These are phyloP conservation scores for Alternaria consortialis DNA, from an alignment of 2,329 filamentous ascomycete species.

Conservation along the genomic window DNA sequence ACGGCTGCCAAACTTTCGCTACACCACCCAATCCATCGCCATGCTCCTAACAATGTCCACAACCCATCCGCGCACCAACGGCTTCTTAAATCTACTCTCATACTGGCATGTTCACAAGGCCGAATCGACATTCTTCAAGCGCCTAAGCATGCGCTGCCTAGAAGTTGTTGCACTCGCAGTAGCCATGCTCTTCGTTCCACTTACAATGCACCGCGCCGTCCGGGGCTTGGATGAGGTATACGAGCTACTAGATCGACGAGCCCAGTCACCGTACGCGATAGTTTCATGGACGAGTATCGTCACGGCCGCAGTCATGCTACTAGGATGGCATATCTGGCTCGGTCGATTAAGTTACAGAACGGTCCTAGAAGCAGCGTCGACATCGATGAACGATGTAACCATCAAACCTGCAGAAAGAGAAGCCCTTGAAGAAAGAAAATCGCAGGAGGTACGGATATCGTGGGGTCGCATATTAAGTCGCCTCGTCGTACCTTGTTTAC, in stretches of 20 bases:
- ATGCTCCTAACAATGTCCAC: slow-evolving; percentile 21
- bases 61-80: not conserved
- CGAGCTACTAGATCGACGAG: slow-evolving; percentile 24
- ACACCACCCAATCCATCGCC: not conserved
- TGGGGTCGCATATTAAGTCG: slow-evolving; percentile 24
- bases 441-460: not conserved
- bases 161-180: slow-evolving; percentile 19
- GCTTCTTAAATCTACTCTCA: slow-evolving; percentile 1
- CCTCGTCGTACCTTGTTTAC: slow-evolving; percentile 16
- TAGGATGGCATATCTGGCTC: slow-evolving; percentile 28
- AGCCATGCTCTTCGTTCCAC: slow-evolving; percentile 26
- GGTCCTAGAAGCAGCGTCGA: slow-evolving; percentile 10
- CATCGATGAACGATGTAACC: not conserved
- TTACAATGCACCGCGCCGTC: slow-evolving; percentile 24
- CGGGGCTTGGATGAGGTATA: slow-evolving; percentile 22
- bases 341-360: slow-evolving; percentile 20
- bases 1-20: not conserved
- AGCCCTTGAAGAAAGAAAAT: slow-evolving; percentile 1
- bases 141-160: slow-evolving; percentile 21
- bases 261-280: slow-evolving; percentile 22
- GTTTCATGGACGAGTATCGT: slow-evolving; percentile 3
- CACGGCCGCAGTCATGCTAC: slow-evolving; percentile 14
- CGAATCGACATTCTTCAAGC: slow-evolving; percentile 4
- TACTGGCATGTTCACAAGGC: slow-evolving; percentile 16
- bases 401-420: not conserved